phyloP scores from a whole-genome alignment of 441 rosid species.

The Eutrema salsugineum region DNA sequence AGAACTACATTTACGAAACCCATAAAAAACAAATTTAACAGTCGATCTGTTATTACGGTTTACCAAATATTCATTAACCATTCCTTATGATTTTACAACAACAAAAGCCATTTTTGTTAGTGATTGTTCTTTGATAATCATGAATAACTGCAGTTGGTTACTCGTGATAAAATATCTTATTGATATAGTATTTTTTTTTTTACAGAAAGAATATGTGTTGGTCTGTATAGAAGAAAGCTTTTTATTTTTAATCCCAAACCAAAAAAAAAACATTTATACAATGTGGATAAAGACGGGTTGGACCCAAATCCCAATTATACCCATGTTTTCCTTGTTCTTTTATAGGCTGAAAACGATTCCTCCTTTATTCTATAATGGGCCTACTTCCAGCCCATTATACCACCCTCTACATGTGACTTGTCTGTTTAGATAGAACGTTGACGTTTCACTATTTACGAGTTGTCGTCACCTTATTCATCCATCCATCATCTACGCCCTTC shows the following conservation, averaged over 20 bases:
- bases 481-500: too few relatives aligned
- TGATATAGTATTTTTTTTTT: too few relatives aligned
- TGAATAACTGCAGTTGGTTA: too few relatives aligned
- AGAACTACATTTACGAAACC: neutral
- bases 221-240: too few relatives aligned
- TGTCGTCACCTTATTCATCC: neutral
- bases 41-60: neutral
- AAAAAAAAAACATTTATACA: too few relatives aligned
- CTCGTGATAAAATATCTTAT: too few relatives aligned
- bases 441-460: slow-evolving; percentile 10
- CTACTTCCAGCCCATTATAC: slow-evolving; percentile 21
- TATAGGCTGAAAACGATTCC: slow-evolving; percentile 27
- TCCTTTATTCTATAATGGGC: slow-evolving; percentile 14
- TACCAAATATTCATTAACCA: neutral
- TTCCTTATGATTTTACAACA: neutral
- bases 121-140: neutral
- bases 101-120: neutral
- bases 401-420: slow-evolving; percentile 21
- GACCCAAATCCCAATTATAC: slow-evolving; percentile 8
- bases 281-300: slow-evolving; percentile 11
- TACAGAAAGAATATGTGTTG: too few relatives aligned
- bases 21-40: too few relatives aligned
- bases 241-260: too few relatives aligned
- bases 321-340: slow-evolving; percentile 23
- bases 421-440: slow-evolving; percentile 9